Conservation (phyloP, 1,284 basidiomycete species). For the Ustilago hordei region DNA sequence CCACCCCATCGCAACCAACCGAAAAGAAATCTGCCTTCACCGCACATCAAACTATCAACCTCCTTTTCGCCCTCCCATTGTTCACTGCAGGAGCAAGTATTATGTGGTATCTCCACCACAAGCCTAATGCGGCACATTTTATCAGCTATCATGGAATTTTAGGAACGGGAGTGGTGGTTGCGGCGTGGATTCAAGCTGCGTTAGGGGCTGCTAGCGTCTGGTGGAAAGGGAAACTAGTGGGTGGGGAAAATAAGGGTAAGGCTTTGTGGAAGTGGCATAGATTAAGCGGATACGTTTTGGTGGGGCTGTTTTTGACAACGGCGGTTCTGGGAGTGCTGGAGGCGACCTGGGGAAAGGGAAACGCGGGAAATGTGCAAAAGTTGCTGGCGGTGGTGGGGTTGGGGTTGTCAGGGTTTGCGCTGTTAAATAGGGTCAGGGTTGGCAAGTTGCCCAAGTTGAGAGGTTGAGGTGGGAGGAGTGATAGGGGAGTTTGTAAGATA, state of each 20-base stretch:
- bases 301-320: conserved; percentile 47
- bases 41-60: conserved; percentile 48
- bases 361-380: conserved; percentile 16
- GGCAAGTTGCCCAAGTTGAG: conserved; percentile 48
- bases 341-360: conserved; percentile 48
- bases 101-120: conserved; percentile 63
- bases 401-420: background rate
- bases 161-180: conserved; percentile 36
- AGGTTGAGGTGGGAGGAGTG: background rate
- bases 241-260: conserved; percentile 48
- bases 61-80: conserved; percentile 50
- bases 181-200: conserved; percentile 56
- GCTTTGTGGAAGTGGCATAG: conserved; percentile 54
- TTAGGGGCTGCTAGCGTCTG: conserved; percentile 57
- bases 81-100: conserved; percentile 57
- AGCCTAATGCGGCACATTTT: conserved; percentile 45
- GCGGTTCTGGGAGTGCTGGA: conserved; percentile 44
- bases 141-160: conserved; percentile 59
- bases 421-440: conserved; percentile 25
- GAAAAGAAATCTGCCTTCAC: conserved; percentile 42
- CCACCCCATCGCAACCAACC: conserved; percentile 16
- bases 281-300: conserved; percentile 50
- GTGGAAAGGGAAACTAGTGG: conserved; percentile 48
- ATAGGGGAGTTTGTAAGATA: background rate
- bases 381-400: conserved; percentile 14